Percentiles rank a stretch among this genome's conserved stretches.
These are phyloP conservation scores for Citrus mangshanensis DNA, from an alignment of 345 rosid genomes.

Conservation along the genomic window DNA sequence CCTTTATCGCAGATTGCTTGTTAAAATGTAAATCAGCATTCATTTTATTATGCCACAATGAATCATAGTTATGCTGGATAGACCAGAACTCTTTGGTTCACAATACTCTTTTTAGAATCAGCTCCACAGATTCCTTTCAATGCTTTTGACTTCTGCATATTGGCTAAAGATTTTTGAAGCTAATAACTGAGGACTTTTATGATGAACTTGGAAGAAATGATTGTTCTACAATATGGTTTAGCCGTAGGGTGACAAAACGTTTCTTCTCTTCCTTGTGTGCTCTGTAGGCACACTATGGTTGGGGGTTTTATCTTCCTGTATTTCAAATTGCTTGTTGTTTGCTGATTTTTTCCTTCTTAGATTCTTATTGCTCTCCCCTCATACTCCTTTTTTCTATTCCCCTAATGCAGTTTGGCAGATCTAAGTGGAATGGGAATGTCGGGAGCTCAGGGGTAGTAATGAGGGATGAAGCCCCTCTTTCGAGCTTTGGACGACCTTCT, in stretches of 20 bases:
- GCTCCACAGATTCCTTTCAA: neutral
- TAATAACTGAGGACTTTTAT: neutral
- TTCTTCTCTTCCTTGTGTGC: neutral
- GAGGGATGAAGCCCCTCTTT: constrained; percentile 68
- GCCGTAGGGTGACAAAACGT: neutral
- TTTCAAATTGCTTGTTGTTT: neutral
- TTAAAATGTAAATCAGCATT: neutral
- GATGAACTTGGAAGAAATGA: neutral
- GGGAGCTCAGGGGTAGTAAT: constrained; percentile 82
- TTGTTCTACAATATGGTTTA: too few relatives aligned
- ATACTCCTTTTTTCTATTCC: neutral
- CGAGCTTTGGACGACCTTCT: constrained; percentile 59
- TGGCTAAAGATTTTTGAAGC: neutral
- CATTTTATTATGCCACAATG: neutral
- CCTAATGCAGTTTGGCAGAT: constrained; percentile 70
- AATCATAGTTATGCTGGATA: neutral
- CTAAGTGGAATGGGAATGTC: constrained; percentile 86
- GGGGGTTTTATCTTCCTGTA: neutral
- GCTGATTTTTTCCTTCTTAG: neutral
- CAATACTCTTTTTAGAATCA: neutral
- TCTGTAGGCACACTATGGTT: neutral
- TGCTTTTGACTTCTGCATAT: neutral
- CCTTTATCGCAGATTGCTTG: neutral
- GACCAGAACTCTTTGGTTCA: neutral
- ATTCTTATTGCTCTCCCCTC: neutral